Evolutionary conservation across 129 eudicot genomes (phyloP).

Genomic region (Erigeron canadensis): DNA sequence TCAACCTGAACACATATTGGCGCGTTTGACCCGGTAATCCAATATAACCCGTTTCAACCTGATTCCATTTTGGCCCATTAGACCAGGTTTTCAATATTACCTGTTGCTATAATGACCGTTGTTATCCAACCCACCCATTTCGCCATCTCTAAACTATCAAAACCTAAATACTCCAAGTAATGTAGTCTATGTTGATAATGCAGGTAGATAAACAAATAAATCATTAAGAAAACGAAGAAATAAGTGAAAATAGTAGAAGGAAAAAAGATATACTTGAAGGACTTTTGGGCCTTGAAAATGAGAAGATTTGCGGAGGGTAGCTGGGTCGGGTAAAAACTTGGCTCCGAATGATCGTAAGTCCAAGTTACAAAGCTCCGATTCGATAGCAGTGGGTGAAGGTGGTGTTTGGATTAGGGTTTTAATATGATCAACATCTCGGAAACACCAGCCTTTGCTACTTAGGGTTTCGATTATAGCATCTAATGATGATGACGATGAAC

Average conservation of each 20-base stretch:
- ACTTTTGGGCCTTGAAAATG: conserved; percentile 67
- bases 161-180: too few relatives aligned
- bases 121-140: too few relatives aligned
- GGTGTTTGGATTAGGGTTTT: conserved; percentile 40
- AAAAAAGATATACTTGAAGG: conserved; percentile 55
- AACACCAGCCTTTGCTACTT: conserved; percentile 65
- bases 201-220: not conserved
- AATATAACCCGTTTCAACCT: too few relatives aligned
- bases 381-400: conserved; percentile 35
- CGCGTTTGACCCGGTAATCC: too few relatives aligned
- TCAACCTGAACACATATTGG: too few relatives aligned
- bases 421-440: conserved; percentile 44
- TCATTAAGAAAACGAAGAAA: not conserved
- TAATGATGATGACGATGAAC: conserved; percentile 39
- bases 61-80: too few relatives aligned
- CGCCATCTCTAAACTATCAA: too few relatives aligned
- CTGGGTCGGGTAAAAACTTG: conserved; percentile 61
- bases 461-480: conserved; percentile 43
- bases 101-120: too few relatives aligned
- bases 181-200: not conserved
- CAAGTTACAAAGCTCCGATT: conserved; percentile 66
- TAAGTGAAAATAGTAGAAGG: not conserved
- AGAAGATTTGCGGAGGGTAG: conserved; percentile 59
- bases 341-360: conserved; percentile 75
- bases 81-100: too few relatives aligned